Base-by-base conservation (phyloP, 345 rosid genomes). In the Orychophragmus violaceus region DNA sequence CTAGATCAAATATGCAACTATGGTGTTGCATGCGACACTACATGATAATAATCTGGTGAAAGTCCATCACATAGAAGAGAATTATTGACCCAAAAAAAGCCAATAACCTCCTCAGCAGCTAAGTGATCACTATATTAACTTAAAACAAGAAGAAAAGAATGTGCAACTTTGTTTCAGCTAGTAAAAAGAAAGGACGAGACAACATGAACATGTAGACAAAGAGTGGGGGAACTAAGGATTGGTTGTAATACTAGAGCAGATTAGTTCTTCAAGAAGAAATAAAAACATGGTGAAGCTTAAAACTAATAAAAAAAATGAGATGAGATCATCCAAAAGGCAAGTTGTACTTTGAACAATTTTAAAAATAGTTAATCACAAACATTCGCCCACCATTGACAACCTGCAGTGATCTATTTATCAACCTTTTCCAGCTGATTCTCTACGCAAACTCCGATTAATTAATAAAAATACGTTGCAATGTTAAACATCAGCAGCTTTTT, bases 311-410 rank as follows among this genome's bases (percentile, higher is more conserved):
- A 45, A 1, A n/a, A n/a, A n/a, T n/a, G 60, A 51, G 56, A 51
- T 74, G 71, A 59, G 50, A 66, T 59, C 77, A 66, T 27, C 49
- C 29, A 54, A 74, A 74, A 74, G 73, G 64, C n/a, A 61, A 45
- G 45, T 36, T 74, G 77, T 68, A 74, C 77, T 74, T 67, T 16
- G 69, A 65, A 30, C 25, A 25, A 53, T 25, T 35, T 52, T 32
- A 0, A 44, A n/a, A 44, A 35, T 18, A 33, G 46, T 53, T 52
- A 60, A 67, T 46, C 18, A 60, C 13, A 67, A 68, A 56, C 72
- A 67, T 68, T 67, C 59, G 68, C 52, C 69, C 69, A 74, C 61
- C 48, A 59, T 66, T 5, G 57, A 59, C 24, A 66, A 66, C 68
- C 59, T 67, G 77, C 12, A 67, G 49, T 53, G 35, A 74, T 61